Base-by-base conservation (phyloP, 2,329 filamentous ascomycete genomes). In the Fusarium pseudoanthophilum region DNA sequence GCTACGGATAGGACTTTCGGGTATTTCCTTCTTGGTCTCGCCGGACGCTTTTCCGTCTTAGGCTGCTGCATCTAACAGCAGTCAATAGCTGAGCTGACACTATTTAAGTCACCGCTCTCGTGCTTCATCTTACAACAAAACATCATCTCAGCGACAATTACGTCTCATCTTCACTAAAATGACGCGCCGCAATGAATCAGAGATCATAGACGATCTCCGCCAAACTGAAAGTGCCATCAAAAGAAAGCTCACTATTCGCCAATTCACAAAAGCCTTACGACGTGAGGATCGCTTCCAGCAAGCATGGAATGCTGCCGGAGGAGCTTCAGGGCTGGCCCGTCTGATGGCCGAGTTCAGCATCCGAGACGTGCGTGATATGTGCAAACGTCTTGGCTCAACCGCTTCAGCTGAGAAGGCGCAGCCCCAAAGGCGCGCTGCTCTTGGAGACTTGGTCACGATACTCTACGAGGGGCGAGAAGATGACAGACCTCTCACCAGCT, bases 271-370 rank as follows among this genome's bases (percentile, higher is more conserved):
- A 40, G 69, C 67, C 5, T 53, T 78, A 3, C 75, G 78, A 10
- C 76, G 71, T 11, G 66, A 28, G 10, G 68, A 74, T 37, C 60
- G 56, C 16, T 79, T 79, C 43, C 72, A 69, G 24, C 49, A 59
- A 20, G 36, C 49, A 39, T 79, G 78, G 78, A 64, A 74, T 21
- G 73, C 75, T 48, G 28, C 72, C 5, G 78, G 73, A 21, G 69
- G 73, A 6, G 78, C 78, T 9, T 6, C 56, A 26, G 78, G 77
- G 3, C 59, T 79, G 11, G 71, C 68, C 36, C 37, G 18, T 7
- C 39, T 78, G 30, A 78, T 79, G 77, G 62, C 68, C 28, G 67
- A 75, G n/a, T 76, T 79, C 49, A 79, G 78, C 60, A 65, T 78
- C 21, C 48, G 49, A 28, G 77, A 78, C 28, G 65, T 79, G 1